phyloP scores from a whole-genome alignment of 2,329 filamentous ascomycete genomes.

The Diaporthe australafricana region DNA sequence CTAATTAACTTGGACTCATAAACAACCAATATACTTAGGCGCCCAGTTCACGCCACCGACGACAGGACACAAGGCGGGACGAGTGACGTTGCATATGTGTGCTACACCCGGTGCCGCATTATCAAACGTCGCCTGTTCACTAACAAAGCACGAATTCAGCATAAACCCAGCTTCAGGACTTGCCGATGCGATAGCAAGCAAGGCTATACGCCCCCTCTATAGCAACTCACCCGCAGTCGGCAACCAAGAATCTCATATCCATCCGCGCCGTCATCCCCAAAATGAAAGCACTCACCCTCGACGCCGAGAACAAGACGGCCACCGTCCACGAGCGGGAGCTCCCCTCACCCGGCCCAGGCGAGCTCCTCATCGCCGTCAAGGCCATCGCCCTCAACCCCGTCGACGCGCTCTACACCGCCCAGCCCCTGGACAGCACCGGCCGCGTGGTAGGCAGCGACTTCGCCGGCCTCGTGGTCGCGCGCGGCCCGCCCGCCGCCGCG shows the following conservation, averaged over 20 bases:
- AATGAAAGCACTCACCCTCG: slow-evolving; percentile 37
- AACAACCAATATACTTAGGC: slow-evolving; percentile 12
- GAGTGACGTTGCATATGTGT: background rate
- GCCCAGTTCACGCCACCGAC: background rate
- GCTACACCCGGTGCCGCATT: background rate
- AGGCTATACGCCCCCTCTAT: background rate
- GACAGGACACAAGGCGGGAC: background rate
- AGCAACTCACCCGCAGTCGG: background rate
- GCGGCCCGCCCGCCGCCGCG: slow-evolving; percentile 22
- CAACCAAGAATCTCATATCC: no score
- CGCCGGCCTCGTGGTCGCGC: slow-evolving; percentile 47
- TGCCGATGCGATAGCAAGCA: background rate
- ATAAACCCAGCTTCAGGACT: background rate
- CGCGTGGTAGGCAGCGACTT: slow-evolving; percentile 55
- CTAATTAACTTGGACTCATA: background rate
- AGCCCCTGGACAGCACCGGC: slow-evolving; percentile 48
- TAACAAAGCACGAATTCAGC: background rate
- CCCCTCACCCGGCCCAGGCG: slow-evolving; percentile 46
- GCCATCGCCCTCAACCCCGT: slow-evolving; percentile 55
- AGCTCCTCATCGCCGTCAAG: slow-evolving; percentile 54
- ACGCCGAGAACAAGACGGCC: slow-evolving; percentile 35
- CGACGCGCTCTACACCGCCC: slow-evolving; percentile 48
- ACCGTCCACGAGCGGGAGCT: slow-evolving; percentile 25
- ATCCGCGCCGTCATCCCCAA: background rate
- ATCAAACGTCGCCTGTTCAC: background rate